Base-by-base conservation (phyloP, 257 asterid genomes). In the Lycium ferocissimum region DNA sequence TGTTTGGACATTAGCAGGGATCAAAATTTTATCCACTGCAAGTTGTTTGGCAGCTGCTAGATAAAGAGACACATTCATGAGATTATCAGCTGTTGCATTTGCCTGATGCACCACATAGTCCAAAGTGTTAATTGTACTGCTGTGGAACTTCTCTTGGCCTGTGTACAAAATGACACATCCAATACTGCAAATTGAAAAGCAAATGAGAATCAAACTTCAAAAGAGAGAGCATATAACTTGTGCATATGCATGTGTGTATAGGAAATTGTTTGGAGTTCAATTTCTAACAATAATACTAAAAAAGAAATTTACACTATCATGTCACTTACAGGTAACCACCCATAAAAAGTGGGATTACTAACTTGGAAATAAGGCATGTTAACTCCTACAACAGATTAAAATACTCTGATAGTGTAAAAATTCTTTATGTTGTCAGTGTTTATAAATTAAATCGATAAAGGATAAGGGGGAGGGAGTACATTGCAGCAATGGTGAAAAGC, bases 1-100 rank as follows among this genome's bases (percentile, higher is more conserved):
- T 13, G 90, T 57, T 88, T 93, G 95, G 63, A 94, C 94, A 87
- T 88, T 92, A 82, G 90, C 69, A 75, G 98, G 95, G 67, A 96
- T 90, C 33, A 89, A 59, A 86, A 90, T 88, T 88, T 88, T 93
- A 85, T 91, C 92, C 79, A 96, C 93, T 38, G 78, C 67, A 20
- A 93, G 85, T 82, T 82, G 43, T 86, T 87, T 89, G 5, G 91
- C 93, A 1, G 85, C 87, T 9, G 69, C 43, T 20, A 90, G 89
- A 49, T 82, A 53, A 57, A 63, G 63, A 5, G 81, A 72, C 84
- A 89, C 40, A 43, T 86, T 18, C 83, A 38, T 85, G 51, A 90
- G 88, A 62, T 86, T 88, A 51, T 35, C 47, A 26, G 83, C 76
- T 3, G 87, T 81, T 3, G 3, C 17, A 40, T 87, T 72, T 63